Base-by-base conservation (phyloP, 352 stramenopile species). In the Phytophthora pluvialis region DNA sequence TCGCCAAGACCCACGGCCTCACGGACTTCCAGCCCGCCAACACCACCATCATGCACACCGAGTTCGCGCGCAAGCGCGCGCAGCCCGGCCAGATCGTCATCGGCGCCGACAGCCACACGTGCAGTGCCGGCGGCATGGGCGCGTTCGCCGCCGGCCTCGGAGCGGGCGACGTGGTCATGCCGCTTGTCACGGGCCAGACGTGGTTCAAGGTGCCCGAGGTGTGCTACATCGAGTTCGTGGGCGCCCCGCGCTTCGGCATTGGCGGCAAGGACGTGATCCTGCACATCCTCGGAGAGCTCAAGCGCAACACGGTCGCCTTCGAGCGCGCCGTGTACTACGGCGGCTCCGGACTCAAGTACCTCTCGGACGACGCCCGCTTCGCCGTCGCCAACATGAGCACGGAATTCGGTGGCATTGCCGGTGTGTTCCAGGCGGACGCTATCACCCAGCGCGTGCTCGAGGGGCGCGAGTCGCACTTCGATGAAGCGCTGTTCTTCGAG, bases 1-100 rank as follows among this genome's bases (percentile, higher is more conserved):
- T 94, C 56, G 86, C 86, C n/a, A 61, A 79, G 29, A 81, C 87
- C 43, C 82, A 91, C 58, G 67, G 69, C 0, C 70, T 94, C 28
- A 90, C 83, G 7, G 81, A 94, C 73, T 94, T 93, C 60, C 88
- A 85, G 73, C 83, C 76, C 0, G 78, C 86, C 59, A 94, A 94
- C 70, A 92, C 83, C 4, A 94, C 86, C 68, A 94, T 94, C 77
- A 90, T 94, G 80, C 86, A 94, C 77, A 94, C 86, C 0, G 83
- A 93, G 61, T 94, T 94, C 61, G 81, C 82, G 0, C 82, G 83
- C 40, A 86, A 92, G 51, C 83, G 86, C n/a, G 86, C 83, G 16
- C 86, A 94, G 48, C 86, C 86, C 4, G 86, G 86, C 1, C 86
- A 94, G 71, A 92, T 94, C 42, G 83, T 94, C 8, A 91, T 94